Conservation (phyloP, 2,329 filamentous ascomycete species). For the Aspergillus intermedius region DNA sequence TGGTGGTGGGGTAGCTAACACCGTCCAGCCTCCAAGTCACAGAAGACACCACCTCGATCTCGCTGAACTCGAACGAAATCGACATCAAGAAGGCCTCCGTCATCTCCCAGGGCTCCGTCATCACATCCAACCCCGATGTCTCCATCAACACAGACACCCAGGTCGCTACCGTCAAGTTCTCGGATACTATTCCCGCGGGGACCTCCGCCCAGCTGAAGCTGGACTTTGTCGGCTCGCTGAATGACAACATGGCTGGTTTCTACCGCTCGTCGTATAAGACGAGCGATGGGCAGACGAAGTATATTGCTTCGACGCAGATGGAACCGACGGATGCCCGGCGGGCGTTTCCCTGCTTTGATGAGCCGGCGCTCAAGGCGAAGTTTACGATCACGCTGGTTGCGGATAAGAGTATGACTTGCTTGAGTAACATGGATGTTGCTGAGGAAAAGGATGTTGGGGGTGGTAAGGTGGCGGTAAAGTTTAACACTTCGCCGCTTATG, state of each 20-base stretch:
- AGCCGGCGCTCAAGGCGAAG: conserved; percentile 85
- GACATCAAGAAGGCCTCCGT: conserved; percentile 71
- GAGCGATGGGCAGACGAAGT: conserved; percentile 67
- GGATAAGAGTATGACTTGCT: conserved; percentile 80
- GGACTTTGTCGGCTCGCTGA: conserved; percentile 71
- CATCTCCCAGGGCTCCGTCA: conserved; percentile 48
- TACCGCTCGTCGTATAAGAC: conserved; percentile 92
- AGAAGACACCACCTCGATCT: conserved; percentile 76
- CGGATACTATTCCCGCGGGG: conserved; percentile 64
- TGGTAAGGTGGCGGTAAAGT: conserved; percentile 76
- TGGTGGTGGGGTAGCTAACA: conserved; percentile 6
- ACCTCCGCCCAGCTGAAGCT: conserved; percentile 71
- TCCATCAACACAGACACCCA: conserved; percentile 73
- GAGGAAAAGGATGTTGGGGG: conserved; percentile 67
- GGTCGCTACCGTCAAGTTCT: conserved; percentile 73
- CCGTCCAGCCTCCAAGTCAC: conserved; percentile 63
- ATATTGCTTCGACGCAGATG: conserved; percentile 90
- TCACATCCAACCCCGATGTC: conserved; percentile 59
- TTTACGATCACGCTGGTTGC: conserved; percentile 89
- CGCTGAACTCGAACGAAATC: conserved; percentile 81
- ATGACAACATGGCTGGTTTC: conserved; percentile 96
- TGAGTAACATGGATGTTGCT: conserved; percentile 95
- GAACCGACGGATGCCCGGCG: conserved; percentile 89
- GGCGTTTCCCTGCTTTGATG: conserved; percentile 94
- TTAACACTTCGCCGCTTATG: conserved; percentile 89